Conservation (phyloP, 768 basidiomycete genomes). For the Amyloporia xantha region DNA sequence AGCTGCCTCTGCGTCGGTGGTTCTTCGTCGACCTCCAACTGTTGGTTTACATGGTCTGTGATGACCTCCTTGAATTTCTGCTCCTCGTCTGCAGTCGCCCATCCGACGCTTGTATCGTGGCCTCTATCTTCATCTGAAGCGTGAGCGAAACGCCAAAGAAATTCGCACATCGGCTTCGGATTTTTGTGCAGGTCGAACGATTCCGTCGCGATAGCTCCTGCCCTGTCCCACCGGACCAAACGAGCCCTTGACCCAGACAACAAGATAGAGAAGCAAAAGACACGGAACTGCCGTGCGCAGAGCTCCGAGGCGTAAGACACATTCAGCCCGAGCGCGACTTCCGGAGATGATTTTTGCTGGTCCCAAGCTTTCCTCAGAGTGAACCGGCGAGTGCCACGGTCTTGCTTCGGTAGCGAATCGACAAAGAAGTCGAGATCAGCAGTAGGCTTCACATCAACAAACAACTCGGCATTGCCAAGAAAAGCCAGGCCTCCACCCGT, state of each 20-base stretch:
- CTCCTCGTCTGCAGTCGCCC: constrained; percentile 1
- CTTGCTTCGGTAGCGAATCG: neutral
- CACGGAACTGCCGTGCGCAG: constrained; percentile 24
- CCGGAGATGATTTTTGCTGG: neutral
- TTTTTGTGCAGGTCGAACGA: constrained; percentile 21
- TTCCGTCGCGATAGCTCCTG: constrained; percentile 25
- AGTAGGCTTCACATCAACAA: constrained; percentile 5
- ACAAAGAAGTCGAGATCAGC: constrained; percentile 4
- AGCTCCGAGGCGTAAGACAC: constrained; percentile 17
- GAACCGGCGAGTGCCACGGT: neutral
- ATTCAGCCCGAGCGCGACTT: constrained; percentile 17
- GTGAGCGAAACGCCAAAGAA: constrained; percentile 25
- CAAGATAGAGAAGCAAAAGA: constrained; percentile 22
- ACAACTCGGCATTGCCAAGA: constrained; percentile 9
- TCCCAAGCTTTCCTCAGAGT: neutral
- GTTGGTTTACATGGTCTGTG: neutral
- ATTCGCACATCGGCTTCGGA: constrained; percentile 19
- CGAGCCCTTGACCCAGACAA: constrained; percentile 21
- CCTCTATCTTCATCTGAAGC: constrained; percentile 17
- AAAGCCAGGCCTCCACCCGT: neutral
- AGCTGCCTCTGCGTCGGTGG: neutral
- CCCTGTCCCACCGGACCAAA: constrained; percentile 28
- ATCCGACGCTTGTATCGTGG: constrained; percentile 12
- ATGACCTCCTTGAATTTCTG: neutral
- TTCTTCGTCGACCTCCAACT: neutral